These are phyloP conservation scores for Geotrichum candidum DNA, from an alignment of 1,139 yeast genomes.

Conservation along the genomic window DNA sequence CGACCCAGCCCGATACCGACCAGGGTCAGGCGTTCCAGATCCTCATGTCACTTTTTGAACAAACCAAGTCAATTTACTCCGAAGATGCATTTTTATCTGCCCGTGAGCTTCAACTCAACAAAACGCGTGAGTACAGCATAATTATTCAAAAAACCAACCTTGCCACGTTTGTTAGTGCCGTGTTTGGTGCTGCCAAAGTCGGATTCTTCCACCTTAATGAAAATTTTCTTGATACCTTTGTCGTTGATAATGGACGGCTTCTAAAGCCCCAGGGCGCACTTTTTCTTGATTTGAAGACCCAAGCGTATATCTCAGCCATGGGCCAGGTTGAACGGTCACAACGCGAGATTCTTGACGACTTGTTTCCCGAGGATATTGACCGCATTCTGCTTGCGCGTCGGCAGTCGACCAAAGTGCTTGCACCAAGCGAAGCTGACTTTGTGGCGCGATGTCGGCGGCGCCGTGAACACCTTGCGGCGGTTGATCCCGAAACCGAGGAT, in stretches of 20 bases:
- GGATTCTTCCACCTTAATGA: constrained; percentile 85
- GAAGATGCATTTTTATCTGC: constrained; percentile 28
- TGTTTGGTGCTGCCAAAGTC: constrained; percentile 75
- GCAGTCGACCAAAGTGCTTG: constrained; percentile 34
- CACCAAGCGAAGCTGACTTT: constrained; percentile 70
- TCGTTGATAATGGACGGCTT: constrained; percentile 47
- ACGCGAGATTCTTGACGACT: constrained; percentile 64
- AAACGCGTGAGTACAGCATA: constrained; percentile 43
- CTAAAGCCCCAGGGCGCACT: constrained; percentile 75
- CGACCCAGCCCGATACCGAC: constrained; percentile 64
- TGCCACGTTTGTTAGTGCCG: constrained; percentile 80
- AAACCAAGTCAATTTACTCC: constrained; percentile 34
- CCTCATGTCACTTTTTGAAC: constrained; percentile 68
- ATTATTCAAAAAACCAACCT: constrained; percentile 77
- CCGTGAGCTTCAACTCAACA: constrained; percentile 20
- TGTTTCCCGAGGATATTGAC: constrained; percentile 56
- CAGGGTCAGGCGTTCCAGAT: constrained; percentile 72
- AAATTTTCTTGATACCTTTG: constrained; percentile 73
- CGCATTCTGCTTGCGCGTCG: constrained; percentile 43
- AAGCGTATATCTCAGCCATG: constrained; percentile 85
- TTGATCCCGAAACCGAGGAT: constrained; percentile 42
- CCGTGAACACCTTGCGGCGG: constrained; percentile 51
- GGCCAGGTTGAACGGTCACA: constrained; percentile 65
- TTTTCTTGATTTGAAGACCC: constrained; percentile 83
- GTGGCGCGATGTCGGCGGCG: constrained; percentile 64